These are phyloP conservation scores for Blastobotrys muscicola DNA, from an alignment of 805 yeast species.

Conservation along the genomic window DNA sequence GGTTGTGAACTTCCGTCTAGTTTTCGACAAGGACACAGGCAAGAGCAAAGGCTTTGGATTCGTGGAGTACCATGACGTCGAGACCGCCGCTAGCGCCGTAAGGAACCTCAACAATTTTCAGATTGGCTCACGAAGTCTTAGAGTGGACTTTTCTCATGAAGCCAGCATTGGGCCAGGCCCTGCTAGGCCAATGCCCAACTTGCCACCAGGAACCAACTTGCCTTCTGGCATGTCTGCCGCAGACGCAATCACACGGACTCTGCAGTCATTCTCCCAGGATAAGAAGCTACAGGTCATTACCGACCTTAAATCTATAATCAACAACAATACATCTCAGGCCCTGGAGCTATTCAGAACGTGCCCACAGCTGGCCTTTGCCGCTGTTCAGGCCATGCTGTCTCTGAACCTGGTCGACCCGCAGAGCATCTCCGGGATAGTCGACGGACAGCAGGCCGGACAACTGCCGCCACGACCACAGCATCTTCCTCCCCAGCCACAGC, in stretches of 20 bases:
- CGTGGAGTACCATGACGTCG: constrained; percentile 71
- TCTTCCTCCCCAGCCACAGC: constrained; percentile 4
- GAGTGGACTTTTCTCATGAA: constrained; percentile 67
- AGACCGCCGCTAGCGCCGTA: constrained; percentile 85
- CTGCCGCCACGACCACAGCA: constrained; percentile 5
- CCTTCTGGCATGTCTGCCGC: constrained; percentile 28
- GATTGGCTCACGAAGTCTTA: constrained; percentile 59
- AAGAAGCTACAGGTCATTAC: constrained; percentile 40
- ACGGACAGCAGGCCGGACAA: constrained; percentile 5
- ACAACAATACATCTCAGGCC: constrained; percentile 48
- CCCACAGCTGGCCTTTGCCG: constrained; percentile 77
- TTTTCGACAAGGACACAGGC: constrained; percentile 84
- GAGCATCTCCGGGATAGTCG: constrained; percentile 19
- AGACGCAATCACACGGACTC: constrained; percentile 37
- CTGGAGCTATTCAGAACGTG: constrained; percentile 50
- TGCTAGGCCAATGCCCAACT: constrained; percentile 6
- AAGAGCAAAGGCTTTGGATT: constrained; percentile 86
- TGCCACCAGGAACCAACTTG: constrained; percentile 47
- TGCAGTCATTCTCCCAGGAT: constrained; percentile 34
- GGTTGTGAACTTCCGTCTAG: constrained; percentile 59
- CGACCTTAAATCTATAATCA: constrained; percentile 53
- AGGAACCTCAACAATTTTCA: constrained; percentile 74
- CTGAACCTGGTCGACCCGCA: constrained; percentile 28
- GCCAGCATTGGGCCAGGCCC: constrained; percentile 24
- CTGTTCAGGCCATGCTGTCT: constrained; percentile 59